Evolutionary conservation across 495 filamentous ascomycete species (phyloP).

Genomic region (Pyronema domesticum): DNA sequence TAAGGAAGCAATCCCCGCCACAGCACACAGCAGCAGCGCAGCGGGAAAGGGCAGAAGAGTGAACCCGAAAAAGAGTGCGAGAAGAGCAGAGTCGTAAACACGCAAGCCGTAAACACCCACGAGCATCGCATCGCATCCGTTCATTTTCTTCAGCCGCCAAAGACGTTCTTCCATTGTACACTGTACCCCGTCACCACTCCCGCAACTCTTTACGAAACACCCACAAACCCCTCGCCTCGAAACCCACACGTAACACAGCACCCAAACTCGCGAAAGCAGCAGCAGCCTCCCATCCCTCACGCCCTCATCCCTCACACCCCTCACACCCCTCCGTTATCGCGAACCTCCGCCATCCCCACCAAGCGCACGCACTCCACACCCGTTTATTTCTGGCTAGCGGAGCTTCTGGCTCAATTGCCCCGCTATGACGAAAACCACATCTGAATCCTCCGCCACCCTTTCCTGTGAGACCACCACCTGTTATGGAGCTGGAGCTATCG

Average conservation of each 20-base stretch:
- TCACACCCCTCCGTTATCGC: neutral
- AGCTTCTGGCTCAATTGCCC: neutral
- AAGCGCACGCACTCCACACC: neutral
- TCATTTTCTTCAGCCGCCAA: no score
- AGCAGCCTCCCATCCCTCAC: neutral
- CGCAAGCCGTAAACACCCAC: no score
- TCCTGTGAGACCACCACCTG: constrained; percentile 24
- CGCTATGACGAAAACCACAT: constrained; percentile 5
- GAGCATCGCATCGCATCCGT: no score
- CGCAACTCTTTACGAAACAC: no score
- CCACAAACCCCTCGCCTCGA: no score
- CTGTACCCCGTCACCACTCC: no score
- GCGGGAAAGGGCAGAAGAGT: neutral
- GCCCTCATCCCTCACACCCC: neutral
- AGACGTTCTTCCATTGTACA: no score
- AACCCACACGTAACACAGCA: no score
- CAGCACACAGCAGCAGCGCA: neutral
- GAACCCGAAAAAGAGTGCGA: no score
- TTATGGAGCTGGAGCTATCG: neutral
- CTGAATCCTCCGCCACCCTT: constrained; percentile 30
- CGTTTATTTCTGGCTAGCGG: neutral
- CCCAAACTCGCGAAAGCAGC: no score
- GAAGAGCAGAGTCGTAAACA: no score
- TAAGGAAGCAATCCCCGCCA: neutral
- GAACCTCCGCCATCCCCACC: neutral